A percentile compares a stretch with the other conserved stretches of the same genome.
These are phyloP conservation scores for Salix suchowensis DNA, from an alignment of 345 rosid species.

Conservation along the genomic window DNA sequence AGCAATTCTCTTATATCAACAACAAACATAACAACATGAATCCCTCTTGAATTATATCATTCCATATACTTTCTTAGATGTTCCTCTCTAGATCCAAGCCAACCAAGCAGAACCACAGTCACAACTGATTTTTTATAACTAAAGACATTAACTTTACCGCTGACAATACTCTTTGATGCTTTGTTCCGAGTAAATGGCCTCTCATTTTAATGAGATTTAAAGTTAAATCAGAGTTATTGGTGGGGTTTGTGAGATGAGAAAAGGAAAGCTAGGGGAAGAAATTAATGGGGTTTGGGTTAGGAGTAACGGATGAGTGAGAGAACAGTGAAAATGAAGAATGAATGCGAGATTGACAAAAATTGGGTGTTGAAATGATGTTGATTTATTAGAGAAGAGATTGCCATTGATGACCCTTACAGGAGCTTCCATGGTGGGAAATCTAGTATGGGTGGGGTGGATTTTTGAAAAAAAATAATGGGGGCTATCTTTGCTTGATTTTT, in stretches of 20 bases:
- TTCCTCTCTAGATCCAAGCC: constrained; percentile 77
- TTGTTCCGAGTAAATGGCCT: constrained; percentile 38
- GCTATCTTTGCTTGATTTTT: too few relatives aligned
- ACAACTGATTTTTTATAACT: constrained; percentile 30
- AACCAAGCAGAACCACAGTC: constrained; percentile 77
- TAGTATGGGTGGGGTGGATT: background rate
- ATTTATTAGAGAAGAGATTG: constrained; percentile 26
- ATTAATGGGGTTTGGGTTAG: constrained; percentile 23
- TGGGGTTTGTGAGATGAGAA: constrained; percentile 16
- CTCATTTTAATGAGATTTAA: constrained; percentile 30
- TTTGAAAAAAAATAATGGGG: background rate
- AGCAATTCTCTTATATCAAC: constrained; percentile 19
- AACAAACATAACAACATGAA: constrained; percentile 21
- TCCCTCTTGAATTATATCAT: constrained; percentile 76
- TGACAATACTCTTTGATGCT: constrained; percentile 33
- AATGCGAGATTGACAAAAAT: constrained; percentile 19
- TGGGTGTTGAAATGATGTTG: constrained; percentile 3
- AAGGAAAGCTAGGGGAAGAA: constrained; percentile 30
- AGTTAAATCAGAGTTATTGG: constrained; percentile 14
- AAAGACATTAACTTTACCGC: constrained; percentile 13
- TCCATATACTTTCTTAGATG: constrained; percentile 72
- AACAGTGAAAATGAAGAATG: constrained; percentile 16
- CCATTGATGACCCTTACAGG: constrained; percentile 35
- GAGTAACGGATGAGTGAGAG: constrained; percentile 15
- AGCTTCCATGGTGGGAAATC: constrained; percentile 48